Base-by-base conservation (phyloP, 805 yeast genomes). In the Lipomyces lipofer region DNA sequence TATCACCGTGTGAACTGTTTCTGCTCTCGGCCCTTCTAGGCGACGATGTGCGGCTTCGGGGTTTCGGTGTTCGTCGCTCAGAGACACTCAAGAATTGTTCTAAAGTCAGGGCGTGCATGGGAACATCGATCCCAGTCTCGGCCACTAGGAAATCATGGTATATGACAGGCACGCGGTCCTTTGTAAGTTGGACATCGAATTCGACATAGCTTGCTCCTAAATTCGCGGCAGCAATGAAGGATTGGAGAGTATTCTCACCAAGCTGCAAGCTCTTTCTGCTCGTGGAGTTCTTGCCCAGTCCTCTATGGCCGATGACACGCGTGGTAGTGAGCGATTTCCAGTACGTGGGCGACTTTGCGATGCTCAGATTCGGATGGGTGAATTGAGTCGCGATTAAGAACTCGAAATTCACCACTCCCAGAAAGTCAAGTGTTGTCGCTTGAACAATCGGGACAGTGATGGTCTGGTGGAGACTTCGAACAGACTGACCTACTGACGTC, bases 191-290 rank as follows among this genome's bases (percentile, higher is more conserved):
- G 43, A 92, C 98, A 71, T 92, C 98, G 68, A 92, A 92, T 71
- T 92, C 98, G 49, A 92, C 97, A 66, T 92, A 92, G 2, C 95
- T 85, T 1, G 98, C 98, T 38, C 98, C 98, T 61, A 92, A 74
- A 1, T 95, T 89, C 0, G 97, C 96, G 0, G 98, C 98, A 10
- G 96, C 95, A 67, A 92, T 86, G 65, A 92, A 92, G 0, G 96
- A 87, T 65, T 92, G 97, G 19, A 92, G 86, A 0, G 98, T 92
- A 69, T 92, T 92, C 66, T 92, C 98, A 39, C 98, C 98, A 56
- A 92, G 77, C 70, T 92, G 98, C 65, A 92, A 77, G 2, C 96
- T 86, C 58, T 81, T 84, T 44, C 84, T 78, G 40, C 79, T 78
- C 53, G 83, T 78, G 48, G 80, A 78, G 71, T 92, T 92, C 74